Base-by-base conservation (phyloP, 2,329 filamentous ascomycete species). In the Exophiala phaeomuriformis region DNA sequence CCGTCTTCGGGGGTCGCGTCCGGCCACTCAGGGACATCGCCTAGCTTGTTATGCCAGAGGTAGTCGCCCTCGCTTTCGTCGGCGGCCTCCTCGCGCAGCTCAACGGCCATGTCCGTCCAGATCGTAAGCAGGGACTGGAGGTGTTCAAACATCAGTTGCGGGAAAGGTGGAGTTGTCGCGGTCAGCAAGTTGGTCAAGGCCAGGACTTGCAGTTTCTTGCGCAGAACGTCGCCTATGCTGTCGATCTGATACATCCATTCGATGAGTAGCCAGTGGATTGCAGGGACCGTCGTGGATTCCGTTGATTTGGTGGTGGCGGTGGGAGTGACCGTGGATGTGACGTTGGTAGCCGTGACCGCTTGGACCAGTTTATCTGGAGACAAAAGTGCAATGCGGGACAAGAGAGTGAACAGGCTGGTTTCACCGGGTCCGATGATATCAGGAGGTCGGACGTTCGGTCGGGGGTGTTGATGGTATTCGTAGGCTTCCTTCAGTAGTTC, bases 381-480 rank as follows among this genome's bases (percentile, higher is more conserved):
- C 0, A 84, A 83, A 1, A 95, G 72, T 0, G 84, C 81, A 10
- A 97, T 78, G 1, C 90, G 85, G 1, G 88, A 84, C 1, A 98
- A 76, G 1, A 97, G 82, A 3, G 82, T 80, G 65, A 95, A 86
- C 67, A 95, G 95, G 66, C 95, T 88, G 0, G 86, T 86, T 65
- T 95, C 83, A 0, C 87, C 84, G 7, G 90, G 78, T 8, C 83
- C 82, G 62, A 85, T 85, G 33, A 96, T 79, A 31, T 81, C 80
- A 39, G 83, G 79, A 19, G 81, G 76, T 61, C 79, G 86, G 29
- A 79, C 79, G 64, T 88, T 86, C 0, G 91, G 90, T 0, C 93
- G 91, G 0, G 86, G 87, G 0, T 86, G 88, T 67, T 94, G 84
- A 63, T 87, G 84, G 2, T 88, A 84, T 64, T 86, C 80, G 77